A percentile compares a stretch with the other conserved stretches of the same genome.
phyloP scores from a whole-genome alignment of 1,284 basidiomycete genomes.

The Cryptococcus sp. region DNA sequence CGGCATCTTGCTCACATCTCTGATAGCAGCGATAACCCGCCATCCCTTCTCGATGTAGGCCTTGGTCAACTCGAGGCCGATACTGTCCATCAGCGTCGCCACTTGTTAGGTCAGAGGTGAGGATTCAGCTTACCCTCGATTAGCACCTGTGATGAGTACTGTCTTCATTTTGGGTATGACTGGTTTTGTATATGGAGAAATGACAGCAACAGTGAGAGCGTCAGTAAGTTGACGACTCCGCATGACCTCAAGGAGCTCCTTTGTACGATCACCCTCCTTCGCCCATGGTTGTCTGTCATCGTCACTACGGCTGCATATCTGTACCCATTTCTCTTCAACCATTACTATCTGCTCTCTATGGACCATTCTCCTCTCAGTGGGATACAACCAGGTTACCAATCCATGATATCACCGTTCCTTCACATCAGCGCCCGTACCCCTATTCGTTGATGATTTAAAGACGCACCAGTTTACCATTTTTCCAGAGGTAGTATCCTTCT shows the following conservation, averaged over 20 bases:
- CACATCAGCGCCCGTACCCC: not conserved
- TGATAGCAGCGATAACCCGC: conserved; percentile 15
- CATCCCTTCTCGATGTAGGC: conserved; percentile 8
- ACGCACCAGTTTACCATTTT: conserved; percentile 1
- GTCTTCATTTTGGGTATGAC: not conserved
- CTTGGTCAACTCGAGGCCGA: conserved; percentile 13
- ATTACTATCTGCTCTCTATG: too few relatives aligned
- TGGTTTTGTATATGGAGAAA: too few relatives aligned
- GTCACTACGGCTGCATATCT: too few relatives aligned
- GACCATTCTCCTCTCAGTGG: too few relatives aligned
- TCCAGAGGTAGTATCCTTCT: not conserved
- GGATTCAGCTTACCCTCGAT: conserved; percentile 4
- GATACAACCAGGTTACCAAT: not conserved
- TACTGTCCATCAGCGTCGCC: conserved; percentile 3
- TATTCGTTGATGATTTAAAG: not conserved
- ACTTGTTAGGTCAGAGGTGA: not conserved
- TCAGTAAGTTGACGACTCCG: too few relatives aligned
- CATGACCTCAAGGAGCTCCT: too few relatives aligned
- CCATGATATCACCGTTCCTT: conserved; percentile 1
- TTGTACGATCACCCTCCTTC: too few relatives aligned
- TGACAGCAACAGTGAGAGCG: too few relatives aligned
- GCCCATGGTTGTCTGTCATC: too few relatives aligned
- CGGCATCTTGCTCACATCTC: conserved; percentile 10
- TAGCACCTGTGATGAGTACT: conserved; percentile 8
- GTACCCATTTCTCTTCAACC: too few relatives aligned